Evolutionary conservation across 169 alveolate species (phyloP).

Genomic region (Cryptosporidium felis): DNA sequence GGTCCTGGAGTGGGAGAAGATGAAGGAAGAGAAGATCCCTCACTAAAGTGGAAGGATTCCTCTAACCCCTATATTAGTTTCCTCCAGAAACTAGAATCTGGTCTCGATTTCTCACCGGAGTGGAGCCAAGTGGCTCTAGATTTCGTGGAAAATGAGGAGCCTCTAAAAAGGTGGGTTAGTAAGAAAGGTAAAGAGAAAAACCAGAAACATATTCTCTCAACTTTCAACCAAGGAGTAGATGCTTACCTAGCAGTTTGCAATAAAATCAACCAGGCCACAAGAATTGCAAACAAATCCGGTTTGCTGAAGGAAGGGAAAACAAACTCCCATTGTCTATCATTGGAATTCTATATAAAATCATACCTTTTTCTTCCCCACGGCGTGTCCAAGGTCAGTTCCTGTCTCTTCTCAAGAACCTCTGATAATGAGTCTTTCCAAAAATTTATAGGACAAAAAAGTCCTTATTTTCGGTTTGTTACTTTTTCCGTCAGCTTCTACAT

Average conservation of each 20-base stretch:
- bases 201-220: not conserved
- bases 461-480: slow-evolving; percentile 17
- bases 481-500: not conserved
- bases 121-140: slow-evolving; percentile 7
- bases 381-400: slow-evolving; percentile 12
- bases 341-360: slow-evolving; percentile 25
- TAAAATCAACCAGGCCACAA: not conserved
- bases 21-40: not conserved
- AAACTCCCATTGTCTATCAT: slow-evolving; percentile 1
- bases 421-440: no score
- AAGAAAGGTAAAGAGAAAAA: slow-evolving; percentile 3
- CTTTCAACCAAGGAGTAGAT: slow-evolving; percentile 58
- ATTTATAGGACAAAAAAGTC: not conserved
- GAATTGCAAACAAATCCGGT: not conserved
- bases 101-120: not conserved
- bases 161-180: slow-evolving; percentile 52
- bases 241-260: slow-evolving; percentile 30
- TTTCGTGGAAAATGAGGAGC: slow-evolving; percentile 30
- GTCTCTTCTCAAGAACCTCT: slow-evolving; percentile 19
- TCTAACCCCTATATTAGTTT: not conserved
- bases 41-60: slow-evolving; percentile 30
- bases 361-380: slow-evolving; percentile 28
- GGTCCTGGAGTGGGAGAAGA: not conserved
- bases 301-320: not conserved
- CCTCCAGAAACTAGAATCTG: not conserved